These are phyloP conservation scores for Termitomyces sp. DNA, from an alignment of 768 basidiomycete genomes.

Conservation along the genomic window DNA sequence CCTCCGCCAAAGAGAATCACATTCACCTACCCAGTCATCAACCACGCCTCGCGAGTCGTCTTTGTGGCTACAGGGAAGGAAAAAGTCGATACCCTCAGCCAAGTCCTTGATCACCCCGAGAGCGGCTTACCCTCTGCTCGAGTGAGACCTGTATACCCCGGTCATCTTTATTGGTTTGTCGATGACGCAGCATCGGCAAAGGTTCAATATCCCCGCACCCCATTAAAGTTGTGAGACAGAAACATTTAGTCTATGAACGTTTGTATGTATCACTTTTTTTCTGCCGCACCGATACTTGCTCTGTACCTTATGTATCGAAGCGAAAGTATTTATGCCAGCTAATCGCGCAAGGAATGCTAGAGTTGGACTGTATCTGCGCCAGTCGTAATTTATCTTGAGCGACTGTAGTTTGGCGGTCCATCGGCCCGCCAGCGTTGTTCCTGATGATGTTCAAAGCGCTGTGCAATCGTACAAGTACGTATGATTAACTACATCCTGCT, in stretches of 20 bases:
- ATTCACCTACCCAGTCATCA: constrained; percentile 87
- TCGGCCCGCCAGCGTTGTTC: neutral
- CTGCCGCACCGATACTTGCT: neutral
- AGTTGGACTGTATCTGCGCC: no score
- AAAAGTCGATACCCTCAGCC: constrained; percentile 74
- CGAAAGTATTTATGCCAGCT: neutral
- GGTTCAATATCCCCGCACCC: constrained; percentile 53
- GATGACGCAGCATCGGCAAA: constrained; percentile 79
- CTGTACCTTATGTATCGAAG: neutral
- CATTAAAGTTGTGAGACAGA: constrained; percentile 49
- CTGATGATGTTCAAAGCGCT: neutral
- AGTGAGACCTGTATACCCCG: constrained; percentile 75
- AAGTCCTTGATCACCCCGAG: constrained; percentile 81
- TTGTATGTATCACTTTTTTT: neutral
- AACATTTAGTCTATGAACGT: constrained; percentile 4
- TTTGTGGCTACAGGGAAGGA: constrained; percentile 86
- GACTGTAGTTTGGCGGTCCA: no score
- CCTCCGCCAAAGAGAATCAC: constrained; percentile 90
- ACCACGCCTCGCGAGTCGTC: constrained; percentile 82
- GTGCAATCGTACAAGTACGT: neutral
- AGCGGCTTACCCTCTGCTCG: constrained; percentile 77
- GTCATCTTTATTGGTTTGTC: constrained; percentile 93
- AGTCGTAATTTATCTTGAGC: no score
- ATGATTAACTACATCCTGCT: constrained; percentile 95
- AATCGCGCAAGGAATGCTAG: neutral